phyloP scores from a whole-genome alignment of 129 eudicot species.

The Dittrichia graveolens region DNA sequence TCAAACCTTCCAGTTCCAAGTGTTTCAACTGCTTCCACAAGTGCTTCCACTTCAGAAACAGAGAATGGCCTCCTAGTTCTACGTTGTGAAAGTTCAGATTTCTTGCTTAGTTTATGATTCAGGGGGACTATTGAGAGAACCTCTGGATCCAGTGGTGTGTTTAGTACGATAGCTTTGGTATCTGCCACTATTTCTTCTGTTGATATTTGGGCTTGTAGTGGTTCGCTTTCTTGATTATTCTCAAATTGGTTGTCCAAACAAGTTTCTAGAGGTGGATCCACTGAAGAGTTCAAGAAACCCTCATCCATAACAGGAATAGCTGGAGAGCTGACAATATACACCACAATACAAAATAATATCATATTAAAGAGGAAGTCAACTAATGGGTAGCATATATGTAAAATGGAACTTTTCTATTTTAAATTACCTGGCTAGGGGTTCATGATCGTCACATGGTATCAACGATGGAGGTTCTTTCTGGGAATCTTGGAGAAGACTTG shows the following conservation, averaged over 20 bases:
- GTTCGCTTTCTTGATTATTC: constrained; percentile 34
- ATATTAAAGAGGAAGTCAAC: constrained; percentile 14
- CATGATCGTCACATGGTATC: constrained; percentile 47
- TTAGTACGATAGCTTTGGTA: constrained; percentile 56
- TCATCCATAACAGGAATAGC: constrained; percentile 40
- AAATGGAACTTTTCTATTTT: neutral
- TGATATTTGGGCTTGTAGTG: constrained; percentile 28
- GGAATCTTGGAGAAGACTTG: constrained; percentile 51
- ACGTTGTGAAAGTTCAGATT: constrained; percentile 67
- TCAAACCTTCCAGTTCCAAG: constrained; percentile 96
- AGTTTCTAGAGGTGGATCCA: constrained; percentile 35
- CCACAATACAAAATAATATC: neutral
- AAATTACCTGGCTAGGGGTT: constrained; percentile 52
- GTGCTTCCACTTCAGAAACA: constrained; percentile 94
- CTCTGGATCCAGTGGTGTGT: constrained; percentile 37
- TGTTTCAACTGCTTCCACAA: constrained; percentile 94
- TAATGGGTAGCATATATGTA: constrained; percentile 9
- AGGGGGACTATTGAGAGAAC: constrained; percentile 27
- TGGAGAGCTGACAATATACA: constrained; percentile 45
- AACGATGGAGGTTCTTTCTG: constrained; percentile 46
- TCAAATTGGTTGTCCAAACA: constrained; percentile 42
- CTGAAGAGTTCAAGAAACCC: constrained; percentile 31
- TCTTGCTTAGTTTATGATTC: constrained; percentile 53
- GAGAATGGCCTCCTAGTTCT: constrained; percentile 85
- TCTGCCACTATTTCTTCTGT: constrained; percentile 39